Evolutionary conservation across 192 early-diverging fungal species (phyloP), one percentile per base, ranked within the genome.

Genomic region (Rhizophagus prolifer): DNA sequence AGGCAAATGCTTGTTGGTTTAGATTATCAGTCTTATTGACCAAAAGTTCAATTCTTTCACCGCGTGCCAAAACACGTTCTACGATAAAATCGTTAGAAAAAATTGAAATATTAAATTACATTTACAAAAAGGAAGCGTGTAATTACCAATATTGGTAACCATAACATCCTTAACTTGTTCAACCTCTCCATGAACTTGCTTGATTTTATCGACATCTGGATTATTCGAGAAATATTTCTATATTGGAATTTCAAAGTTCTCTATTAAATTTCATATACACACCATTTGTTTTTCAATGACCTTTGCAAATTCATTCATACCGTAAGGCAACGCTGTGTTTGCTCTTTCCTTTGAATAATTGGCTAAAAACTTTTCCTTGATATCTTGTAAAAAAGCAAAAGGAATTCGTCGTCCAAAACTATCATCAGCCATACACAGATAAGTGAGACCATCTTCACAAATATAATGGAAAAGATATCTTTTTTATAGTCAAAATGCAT

Each of bases 101-200:
- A 23, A 38, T 36, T 16, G 19, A 26, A 59, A 41, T 60, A 9
- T 5, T 38, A n/a, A 41, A 14, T n/a, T 10, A 9, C 9, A 38
- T 34, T 34, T 21, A 10, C 1, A 66, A 34, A 21, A 10, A 67
- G 36, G n/a, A 14, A 26, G 38, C 19, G 13, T 26, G 8, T 66
- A 30, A 61, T 81, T 80, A 88, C 90, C 91, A 76, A 97, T 97
- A 79, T 97, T 97, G 82, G 93, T 90, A 31, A 95, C 93, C 95
- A 97, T 96, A 58, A 96, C 94, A 85, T 95, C 94, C 81, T 92
- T 92, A 72, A 96, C 95, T 83, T 95, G 94, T 68, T 95, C 93
- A 78, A 97, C 95, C 82, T 96, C 94, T 30, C 92, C 92, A 76
- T 94, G 92, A 1, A 94, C 96, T 82, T 93, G 91, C 26, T 90